Conservation (phyloP, 305 asterid genomes). For the Fraxinus latifolia region DNA sequence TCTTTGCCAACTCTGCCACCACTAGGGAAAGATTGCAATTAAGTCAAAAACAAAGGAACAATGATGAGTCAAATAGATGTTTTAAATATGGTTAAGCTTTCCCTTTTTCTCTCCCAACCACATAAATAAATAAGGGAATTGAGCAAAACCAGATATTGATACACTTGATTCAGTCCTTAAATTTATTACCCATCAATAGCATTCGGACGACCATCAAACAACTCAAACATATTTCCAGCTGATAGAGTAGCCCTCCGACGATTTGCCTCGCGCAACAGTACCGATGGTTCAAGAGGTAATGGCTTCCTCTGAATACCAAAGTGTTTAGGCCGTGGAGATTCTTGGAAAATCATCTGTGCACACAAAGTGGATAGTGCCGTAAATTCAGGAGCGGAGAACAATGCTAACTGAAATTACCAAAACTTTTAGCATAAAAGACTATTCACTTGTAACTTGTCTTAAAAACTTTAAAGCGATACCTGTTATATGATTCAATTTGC, state of each 20-base stretch:
- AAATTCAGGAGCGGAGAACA: slow-evolving; percentile 21
- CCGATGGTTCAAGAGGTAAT: slow-evolving; percentile 93
- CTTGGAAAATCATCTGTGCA: slow-evolving; percentile 86
- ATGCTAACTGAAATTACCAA: not conserved
- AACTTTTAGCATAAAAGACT: slow-evolving; percentile 7
- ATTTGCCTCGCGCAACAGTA: slow-evolving; percentile 93
- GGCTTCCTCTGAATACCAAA: slow-evolving; percentile 96
- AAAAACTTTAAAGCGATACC: slow-evolving; percentile 1
- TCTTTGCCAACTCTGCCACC: not conserved
- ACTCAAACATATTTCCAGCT: slow-evolving; percentile 83
- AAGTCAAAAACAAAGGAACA: not conserved
- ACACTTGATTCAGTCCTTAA: slow-evolving; percentile 19
- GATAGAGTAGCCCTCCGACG: slow-evolving; percentile 94
- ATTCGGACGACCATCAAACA: slow-evolving; percentile 72
- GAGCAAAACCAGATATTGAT: slow-evolving; percentile 16
- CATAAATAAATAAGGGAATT: not conserved
- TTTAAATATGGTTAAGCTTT: not conserved
- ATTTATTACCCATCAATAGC: slow-evolving; percentile 61
- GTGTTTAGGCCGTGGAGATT: slow-evolving; percentile 68
- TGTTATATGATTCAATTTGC: slow-evolving; percentile 8
- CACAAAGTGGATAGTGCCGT: slow-evolving; percentile 17
- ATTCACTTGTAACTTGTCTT: not conserved
- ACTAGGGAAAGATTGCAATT: not conserved
- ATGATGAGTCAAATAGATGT: not conserved
- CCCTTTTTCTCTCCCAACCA: slow-evolving; percentile 16